Evolutionary conservation across 805 yeast species (phyloP).

Genomic region (Suhomyces kilbournensis): DNA sequence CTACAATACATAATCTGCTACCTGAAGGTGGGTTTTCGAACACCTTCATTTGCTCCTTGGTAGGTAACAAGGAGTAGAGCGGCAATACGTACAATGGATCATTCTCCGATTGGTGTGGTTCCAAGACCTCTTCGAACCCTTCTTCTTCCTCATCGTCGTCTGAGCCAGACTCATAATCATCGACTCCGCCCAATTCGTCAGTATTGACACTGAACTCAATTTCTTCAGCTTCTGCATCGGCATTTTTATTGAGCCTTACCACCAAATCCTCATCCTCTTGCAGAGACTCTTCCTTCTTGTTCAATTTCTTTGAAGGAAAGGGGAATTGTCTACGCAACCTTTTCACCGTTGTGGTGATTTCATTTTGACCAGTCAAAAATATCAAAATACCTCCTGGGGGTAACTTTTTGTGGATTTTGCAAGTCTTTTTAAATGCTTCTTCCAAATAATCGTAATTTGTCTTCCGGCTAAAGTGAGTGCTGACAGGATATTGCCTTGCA

Average conservation of each 20-base stretch:
- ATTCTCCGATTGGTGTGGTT: conserved; percentile 63
- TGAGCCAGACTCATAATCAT: conserved; percentile 53
- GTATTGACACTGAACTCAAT: conserved; percentile 63
- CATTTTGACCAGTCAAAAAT: conserved; percentile 93
- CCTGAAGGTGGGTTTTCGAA: conserved; percentile 84
- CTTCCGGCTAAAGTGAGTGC: conserved; percentile 80
- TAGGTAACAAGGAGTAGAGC: conserved; percentile 87
- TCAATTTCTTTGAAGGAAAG: conserved; percentile 25
- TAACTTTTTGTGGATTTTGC: conserved; percentile 78
- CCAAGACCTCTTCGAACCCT: conserved; percentile 69
- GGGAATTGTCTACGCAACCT: conserved; percentile 69
- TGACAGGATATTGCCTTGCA: conserved; percentile 92
- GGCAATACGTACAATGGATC: conserved; percentile 92
- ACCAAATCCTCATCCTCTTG: conserved; percentile 23
- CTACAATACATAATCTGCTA: conserved; percentile 83
- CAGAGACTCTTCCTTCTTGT: conserved; percentile 9
- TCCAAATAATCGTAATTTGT: conserved; percentile 79
- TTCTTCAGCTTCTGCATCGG: conserved; percentile 83
- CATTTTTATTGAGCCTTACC: conserved; percentile 52
- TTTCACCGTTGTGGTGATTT: conserved; percentile 74
- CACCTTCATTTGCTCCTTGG: conserved; percentile 90
- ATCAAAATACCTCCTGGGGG: conserved; percentile 94
- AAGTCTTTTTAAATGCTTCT: conserved; percentile 80
- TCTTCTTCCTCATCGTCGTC: conserved; percentile 56
- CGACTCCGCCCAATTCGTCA: conserved; percentile 39